Evolutionary conservation across 2,329 filamentous ascomycete species (phyloP).

Genomic region (Phaeosphaeria sp.): DNA sequence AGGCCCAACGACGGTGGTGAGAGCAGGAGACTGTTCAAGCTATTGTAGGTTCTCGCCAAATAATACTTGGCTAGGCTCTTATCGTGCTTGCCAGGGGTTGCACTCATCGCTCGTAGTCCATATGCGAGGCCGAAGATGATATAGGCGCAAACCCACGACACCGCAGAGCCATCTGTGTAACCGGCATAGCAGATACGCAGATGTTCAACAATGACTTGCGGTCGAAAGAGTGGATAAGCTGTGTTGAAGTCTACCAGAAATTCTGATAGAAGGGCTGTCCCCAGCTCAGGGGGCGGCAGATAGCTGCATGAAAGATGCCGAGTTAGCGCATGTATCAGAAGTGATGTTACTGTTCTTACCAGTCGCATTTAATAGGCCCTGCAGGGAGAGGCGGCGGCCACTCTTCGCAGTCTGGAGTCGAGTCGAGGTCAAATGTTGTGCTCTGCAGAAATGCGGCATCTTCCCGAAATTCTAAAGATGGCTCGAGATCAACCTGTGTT

Average conservation of each 20-base stretch:
- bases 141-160: constrained; percentile 33
- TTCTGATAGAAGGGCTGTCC: constrained; percentile 28
- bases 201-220: constrained; percentile 27
- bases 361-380: constrained; percentile 13
- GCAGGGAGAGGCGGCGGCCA: constrained; percentile 2
- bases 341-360: not conserved
- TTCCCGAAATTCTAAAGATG: constrained; percentile 18
- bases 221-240: constrained; percentile 27
- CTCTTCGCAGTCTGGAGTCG: not conserved
- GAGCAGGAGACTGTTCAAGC: constrained; percentile 21
- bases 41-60: constrained; percentile 18
- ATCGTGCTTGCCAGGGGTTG: constrained; percentile 23
- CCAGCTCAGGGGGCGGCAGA: constrained; percentile 27
- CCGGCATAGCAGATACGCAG: constrained; percentile 32
- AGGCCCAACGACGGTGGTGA: constrained; percentile 23
- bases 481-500: not conserved
- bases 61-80: constrained; percentile 31
- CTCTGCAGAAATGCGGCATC: constrained; percentile 25
- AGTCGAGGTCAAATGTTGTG: constrained; percentile 5
- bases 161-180: constrained; percentile 23
- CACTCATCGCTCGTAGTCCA: constrained; percentile 29
- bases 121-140: constrained; percentile 35
- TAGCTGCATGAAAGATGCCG: not conserved
- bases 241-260: constrained; percentile 36
- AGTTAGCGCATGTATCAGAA: not conserved